A percentile compares a stretch with the other conserved stretches of the same genome.
Conservation (phyloP, 2,329 filamentous ascomycete species). For the Colletotrichum gloeosporioides region DNA sequence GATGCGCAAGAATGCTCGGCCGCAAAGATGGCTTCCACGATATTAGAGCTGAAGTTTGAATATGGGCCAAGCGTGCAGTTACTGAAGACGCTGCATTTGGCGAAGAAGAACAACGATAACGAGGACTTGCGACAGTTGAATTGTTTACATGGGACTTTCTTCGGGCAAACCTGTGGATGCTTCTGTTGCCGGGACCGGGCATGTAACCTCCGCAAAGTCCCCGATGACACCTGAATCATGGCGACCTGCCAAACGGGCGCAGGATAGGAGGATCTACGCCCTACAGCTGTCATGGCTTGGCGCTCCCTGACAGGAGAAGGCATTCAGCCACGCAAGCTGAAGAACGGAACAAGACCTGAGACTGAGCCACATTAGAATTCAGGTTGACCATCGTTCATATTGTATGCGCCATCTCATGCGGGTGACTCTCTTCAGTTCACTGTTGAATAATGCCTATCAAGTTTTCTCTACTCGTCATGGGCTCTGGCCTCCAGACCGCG, state of each 20-base stretch:
- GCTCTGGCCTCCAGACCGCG: conserved; percentile 17
- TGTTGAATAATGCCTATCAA: neutral
- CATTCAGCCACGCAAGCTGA: neutral
- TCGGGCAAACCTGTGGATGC: neutral
- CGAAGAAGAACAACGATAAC: neutral
- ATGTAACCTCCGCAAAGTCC: neutral
- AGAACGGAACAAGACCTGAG: neutral
- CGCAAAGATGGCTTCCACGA: neutral
- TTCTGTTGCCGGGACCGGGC: neutral
- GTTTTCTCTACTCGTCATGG: conserved; percentile 23
- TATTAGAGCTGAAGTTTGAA: neutral
- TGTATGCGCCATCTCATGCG: neutral
- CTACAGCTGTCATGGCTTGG: neutral
- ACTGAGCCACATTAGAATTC: neutral
- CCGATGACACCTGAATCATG: neutral
- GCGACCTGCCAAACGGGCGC: neutral
- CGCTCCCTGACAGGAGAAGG: neutral
- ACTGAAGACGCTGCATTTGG: neutral
- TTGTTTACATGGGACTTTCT: neutral
- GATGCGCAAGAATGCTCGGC: neutral
- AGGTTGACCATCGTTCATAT: neutral
- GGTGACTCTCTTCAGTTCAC: neutral
- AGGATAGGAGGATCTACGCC: neutral
- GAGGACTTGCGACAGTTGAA: neutral
- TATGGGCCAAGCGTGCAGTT: neutral